Evolutionary conservation across 1,139 yeast species (phyloP), one percentile per base, ranked within the genome.

Genomic region (Kodamaea sp.): DNA sequence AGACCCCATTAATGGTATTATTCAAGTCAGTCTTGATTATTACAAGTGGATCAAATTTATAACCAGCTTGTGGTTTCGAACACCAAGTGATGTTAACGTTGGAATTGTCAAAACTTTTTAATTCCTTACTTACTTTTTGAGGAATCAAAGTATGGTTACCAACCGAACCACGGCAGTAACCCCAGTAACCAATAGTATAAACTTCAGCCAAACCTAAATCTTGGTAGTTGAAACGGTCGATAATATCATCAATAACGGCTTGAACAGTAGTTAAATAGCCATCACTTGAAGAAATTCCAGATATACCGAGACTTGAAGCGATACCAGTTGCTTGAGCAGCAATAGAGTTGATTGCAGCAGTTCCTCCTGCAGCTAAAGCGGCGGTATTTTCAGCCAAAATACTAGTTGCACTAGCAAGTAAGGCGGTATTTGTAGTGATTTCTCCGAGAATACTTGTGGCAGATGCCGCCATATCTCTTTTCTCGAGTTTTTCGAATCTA

Each of bases 111-210:
- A 60, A 57, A 8, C 58, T 56, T 32, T 57, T 45, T 36, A 52
- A 41, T 22, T 45, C 40, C 23, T 41, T 37, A n/a, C 47, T 50
- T 22, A 49, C 32, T n/a, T 24, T 34, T 6, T 31, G 6, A 8
- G 15, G 35, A 36, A 8, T 41, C 23, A 15, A 37, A n/a, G 43
- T 37, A 10, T 36, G 32, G n/a, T 48, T 47, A 15, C 51, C 45
- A 24, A 53, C 49, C 3, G 45, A 41, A 22, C 90, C 92, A 49
- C 73, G 66, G 60, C 95, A 85, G 62, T 82, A 84, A 26, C 89
- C 90, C 79, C 89, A 84, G 55, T 74, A 70, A 34, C 88, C 79
- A 31, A 83, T 64, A 10, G 81, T 70, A 55, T 83, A 84, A 24
- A 79, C 76, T 36, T 78, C 79, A 6, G 84, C 65, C 26, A 84